These are phyloP conservation scores for Phytopythium mirpurense DNA, from an alignment of 352 stramenopile genomes.

Conservation along the genomic window DNA sequence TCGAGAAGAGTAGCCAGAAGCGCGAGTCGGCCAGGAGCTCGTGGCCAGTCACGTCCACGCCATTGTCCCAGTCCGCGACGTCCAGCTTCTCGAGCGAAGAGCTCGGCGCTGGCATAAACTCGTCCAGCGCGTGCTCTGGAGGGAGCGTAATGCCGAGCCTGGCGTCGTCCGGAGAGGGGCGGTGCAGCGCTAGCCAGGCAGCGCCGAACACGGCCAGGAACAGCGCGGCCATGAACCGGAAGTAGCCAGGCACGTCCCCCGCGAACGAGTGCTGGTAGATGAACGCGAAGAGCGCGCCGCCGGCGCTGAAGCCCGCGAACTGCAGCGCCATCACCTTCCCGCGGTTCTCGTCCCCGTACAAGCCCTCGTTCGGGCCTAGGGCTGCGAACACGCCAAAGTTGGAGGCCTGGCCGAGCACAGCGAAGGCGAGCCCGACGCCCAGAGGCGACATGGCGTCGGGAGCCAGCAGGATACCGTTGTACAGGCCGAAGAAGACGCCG, in stretches of 20 bases:
- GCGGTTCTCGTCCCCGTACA: conserved; percentile 58
- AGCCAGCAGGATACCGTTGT: conserved; percentile 23
- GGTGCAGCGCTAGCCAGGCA: conserved; percentile 48
- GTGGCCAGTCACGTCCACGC: conserved; percentile 41
- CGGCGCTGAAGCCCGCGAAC: conserved; percentile 61
- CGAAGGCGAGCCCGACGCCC: conserved; percentile 49
- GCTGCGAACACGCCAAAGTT: conserved; percentile 72
- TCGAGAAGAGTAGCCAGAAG: conserved; percentile 70
- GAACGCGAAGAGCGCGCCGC: conserved; percentile 62
- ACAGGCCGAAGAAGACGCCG: conserved; percentile 38
- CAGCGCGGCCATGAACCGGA: conserved; percentile 59
- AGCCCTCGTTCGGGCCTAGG: conserved; percentile 65
- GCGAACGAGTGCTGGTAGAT: conserved; percentile 60
- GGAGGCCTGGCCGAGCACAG: conserved; percentile 45
- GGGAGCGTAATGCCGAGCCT: conserved; percentile 5
- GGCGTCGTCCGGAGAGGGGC: conserved; percentile 11
- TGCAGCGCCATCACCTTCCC: conserved; percentile 71
- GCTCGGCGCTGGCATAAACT: conserved; percentile 31
- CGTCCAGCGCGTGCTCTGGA: conserved; percentile 28
- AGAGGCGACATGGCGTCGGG: conserved; percentile 38
- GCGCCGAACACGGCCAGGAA: conserved; percentile 49
- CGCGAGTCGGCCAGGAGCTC: conserved; percentile 39
- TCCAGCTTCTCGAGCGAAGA: conserved; percentile 5
- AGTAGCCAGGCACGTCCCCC: conserved; percentile 46
- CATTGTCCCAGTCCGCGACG: conserved; percentile 3